Percentiles rank a stretch among this genome's conserved stretches.
These are phyloP conservation scores for Raddia guianensis DNA, from an alignment of 176 grass and related monocot species.

Conservation along the genomic window DNA sequence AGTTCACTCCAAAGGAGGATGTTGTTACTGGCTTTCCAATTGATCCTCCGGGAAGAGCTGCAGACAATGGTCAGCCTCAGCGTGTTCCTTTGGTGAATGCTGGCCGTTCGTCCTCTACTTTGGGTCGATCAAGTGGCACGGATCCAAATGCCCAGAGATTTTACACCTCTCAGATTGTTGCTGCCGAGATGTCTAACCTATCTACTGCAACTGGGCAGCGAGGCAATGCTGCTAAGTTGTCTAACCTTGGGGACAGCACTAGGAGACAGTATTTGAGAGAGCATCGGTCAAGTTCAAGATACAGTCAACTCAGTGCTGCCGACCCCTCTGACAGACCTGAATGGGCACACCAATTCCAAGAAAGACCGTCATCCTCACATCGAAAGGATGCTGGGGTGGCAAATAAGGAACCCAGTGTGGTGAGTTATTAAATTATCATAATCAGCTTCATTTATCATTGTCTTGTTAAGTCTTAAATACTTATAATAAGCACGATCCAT, in stretches of 20 bases:
- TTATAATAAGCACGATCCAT: not conserved
- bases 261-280: slow-evolving; percentile 57
- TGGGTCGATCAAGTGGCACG: slow-evolving; percentile 59
- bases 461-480: not conserved
- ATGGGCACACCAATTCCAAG: slow-evolving; percentile 68
- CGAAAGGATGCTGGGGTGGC: slow-evolving; percentile 64
- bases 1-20: slow-evolving; percentile 83
- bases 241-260: slow-evolving; percentile 70
- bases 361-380: slow-evolving; percentile 89
- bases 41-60: slow-evolving; percentile 60
- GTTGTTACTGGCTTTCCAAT: slow-evolving; percentile 65
- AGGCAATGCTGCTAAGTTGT: slow-evolving; percentile 60
- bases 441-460: slow-evolving; percentile 2
- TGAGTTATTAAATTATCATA: slow-evolving; percentile 52
- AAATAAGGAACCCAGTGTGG: slow-evolving; percentile 67
- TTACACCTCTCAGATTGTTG: slow-evolving; percentile 52
- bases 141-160: slow-evolving; percentile 58
- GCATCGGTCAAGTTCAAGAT: slow-evolving; percentile 62
- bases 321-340: slow-evolving; percentile 63
- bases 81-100: slow-evolving; percentile 64
- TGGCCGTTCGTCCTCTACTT: slow-evolving; percentile 71
- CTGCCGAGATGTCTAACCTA: slow-evolving; percentile 59
- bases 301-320: slow-evolving; percentile 55
- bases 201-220: slow-evolving; percentile 59
- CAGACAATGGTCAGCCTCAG: slow-evolving; percentile 63